Base-by-base conservation (phyloP, 139 green algal species). In the Desmodesmus armatus region DNA sequence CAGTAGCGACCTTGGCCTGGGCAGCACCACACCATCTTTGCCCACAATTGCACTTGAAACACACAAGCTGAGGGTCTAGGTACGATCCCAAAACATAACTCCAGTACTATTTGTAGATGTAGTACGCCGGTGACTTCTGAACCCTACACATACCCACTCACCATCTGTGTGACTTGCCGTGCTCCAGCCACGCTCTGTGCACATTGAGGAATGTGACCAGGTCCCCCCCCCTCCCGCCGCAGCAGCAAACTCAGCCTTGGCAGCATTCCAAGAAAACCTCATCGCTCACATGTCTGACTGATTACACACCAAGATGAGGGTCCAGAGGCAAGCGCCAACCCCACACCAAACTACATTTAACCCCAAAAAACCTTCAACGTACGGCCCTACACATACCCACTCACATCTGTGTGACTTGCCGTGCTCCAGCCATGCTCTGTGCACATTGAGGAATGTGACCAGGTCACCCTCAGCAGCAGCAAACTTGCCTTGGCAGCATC, bases 171-270 rank as follows among this genome's bases (percentile, higher is more conserved):
- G 80, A 90, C 47, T 85, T 76, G 13, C 87, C 86, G 49, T 85
- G 84, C 25, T 93, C 89, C 33, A 94, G 74, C 94, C 95, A 99
- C 2, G 90, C 96, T n/a, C 90, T 78, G 91, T 95, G 95, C 21
- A 97, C 89, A 63, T 97, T 97, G 75, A 97, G 89, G 63, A 88
- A 89, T 9, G 93, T 94, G 0, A 95, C 84, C 39, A 94, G 84
- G 86, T 97, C 94, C 1, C 95, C 95, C 83, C n/a, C n/a, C n/a
- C n/a, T n/a, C n/a, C n/a, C n/a, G 94, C 93, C 2, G 87, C 93
- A 55, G 93, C 92, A 17, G 93, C 93, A 90, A 98, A 98, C 78
- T 88, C 89, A 37, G n/a, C 66, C 60, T 88, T 89, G 27, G 87
- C 87, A 58, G 87, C 90, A 31, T 95, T 87, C 65, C n/a, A n/a